phyloP scores from a whole-genome alignment of 2,329 filamentous ascomycete species.

The Paecilomyces fulvus region DNA sequence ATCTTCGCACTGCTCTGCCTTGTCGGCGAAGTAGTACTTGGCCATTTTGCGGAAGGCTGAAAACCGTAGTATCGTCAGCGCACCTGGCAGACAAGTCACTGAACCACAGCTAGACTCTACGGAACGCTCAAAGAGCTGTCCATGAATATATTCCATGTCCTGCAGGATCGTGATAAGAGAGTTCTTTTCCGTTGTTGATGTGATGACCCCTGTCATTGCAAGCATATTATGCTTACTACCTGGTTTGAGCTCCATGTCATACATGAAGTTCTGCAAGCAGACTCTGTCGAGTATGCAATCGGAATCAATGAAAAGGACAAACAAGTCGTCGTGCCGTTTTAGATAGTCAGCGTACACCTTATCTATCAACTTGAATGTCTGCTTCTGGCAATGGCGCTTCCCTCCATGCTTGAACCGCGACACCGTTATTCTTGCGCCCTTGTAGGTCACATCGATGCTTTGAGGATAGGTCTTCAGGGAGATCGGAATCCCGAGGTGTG shows the following conservation, averaged over 20 bases:
- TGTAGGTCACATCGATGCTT: conserved; percentile 84
- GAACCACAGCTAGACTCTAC: conserved; percentile 91
- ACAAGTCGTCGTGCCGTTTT: conserved; percentile 80
- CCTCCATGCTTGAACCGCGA: conserved; percentile 90
- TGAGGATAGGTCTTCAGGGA: conserved; percentile 66
- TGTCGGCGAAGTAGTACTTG: conserved; percentile 97
- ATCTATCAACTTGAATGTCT: conserved; percentile 87
- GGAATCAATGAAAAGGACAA: conserved; percentile 94
- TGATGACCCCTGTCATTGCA: conserved; percentile 96
- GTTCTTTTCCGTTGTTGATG: conserved; percentile 81
- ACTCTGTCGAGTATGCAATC: conserved; percentile 89
- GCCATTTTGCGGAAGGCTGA: conserved; percentile 95
- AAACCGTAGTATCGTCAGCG: conserved; percentile 90
- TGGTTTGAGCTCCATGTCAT: conserved; percentile 95
- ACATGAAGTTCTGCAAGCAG: conserved; percentile 95
- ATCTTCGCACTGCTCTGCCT: conserved; percentile 89
- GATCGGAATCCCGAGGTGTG: conserved; percentile 72
- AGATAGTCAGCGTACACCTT: conserved; percentile 83
- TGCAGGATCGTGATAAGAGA: conserved; percentile 86
- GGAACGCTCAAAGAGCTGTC: conserved; percentile 89
- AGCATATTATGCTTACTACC: conserved; percentile 88
- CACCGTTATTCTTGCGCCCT: conserved; percentile 73
- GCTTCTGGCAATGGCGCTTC: conserved; percentile 88
- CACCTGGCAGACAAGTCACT: conserved; percentile 89
- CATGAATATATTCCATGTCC: conserved; percentile 97